These are phyloP conservation scores for Coelastrella sp. DNA, from an alignment of 139 green algal genomes.

Conservation along the genomic window DNA sequence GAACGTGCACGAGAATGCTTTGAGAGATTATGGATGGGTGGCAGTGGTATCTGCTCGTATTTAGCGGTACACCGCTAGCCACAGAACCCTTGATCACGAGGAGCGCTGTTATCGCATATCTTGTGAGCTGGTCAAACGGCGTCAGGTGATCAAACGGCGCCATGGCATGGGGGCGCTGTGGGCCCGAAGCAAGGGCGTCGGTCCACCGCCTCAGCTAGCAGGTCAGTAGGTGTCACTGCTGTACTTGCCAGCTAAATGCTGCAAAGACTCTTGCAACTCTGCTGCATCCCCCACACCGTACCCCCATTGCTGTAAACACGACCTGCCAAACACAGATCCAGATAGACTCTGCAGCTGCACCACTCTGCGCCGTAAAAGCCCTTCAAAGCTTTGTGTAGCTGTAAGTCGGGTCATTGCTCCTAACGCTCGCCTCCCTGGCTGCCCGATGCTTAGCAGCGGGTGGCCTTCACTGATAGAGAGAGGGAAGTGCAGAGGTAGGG, in stretches of 20 bases:
- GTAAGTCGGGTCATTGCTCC: constrained; percentile 46
- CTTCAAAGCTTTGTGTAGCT: constrained; percentile 42
- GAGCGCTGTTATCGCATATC: too few relatives aligned
- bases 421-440: neutral
- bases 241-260: neutral
- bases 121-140: too few relatives aligned
- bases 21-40: too few relatives aligned
- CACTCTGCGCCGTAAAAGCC: constrained; percentile 13
- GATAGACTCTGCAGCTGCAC: neutral
- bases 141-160: too few relatives aligned
- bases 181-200: too few relatives aligned
- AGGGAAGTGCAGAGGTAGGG: constrained; percentile 64
- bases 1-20: too few relatives aligned
- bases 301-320: constrained; percentile 44
- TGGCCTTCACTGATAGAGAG: constrained; percentile 2
- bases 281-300: neutral
- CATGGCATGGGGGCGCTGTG: too few relatives aligned
- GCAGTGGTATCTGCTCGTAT: too few relatives aligned
- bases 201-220: too few relatives aligned
- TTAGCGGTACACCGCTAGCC: too few relatives aligned
- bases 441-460: neutral
- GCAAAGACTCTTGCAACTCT: constrained; percentile 30
- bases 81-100: too few relatives aligned
- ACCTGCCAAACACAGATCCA: neutral
- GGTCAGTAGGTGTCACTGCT: too few relatives aligned